Evolutionary conservation across 495 filamentous ascomycete species (phyloP).

Genomic region (Lindgomyces ingoldianus): DNA sequence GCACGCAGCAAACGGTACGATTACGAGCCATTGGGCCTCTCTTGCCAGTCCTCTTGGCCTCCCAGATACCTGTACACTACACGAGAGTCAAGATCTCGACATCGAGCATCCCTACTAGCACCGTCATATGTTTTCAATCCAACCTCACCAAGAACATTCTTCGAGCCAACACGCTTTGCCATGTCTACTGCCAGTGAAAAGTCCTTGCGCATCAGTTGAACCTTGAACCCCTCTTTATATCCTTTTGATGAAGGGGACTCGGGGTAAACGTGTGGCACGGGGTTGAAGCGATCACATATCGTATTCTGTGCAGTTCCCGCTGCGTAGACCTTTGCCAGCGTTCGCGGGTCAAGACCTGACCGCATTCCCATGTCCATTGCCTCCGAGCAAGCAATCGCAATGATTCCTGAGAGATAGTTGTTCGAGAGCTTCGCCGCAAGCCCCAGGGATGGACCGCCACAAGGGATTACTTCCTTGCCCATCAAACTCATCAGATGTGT

Average conservation of each 20-base stretch:
- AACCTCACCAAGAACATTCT: conserved; percentile 46
- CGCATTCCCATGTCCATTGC: conserved; percentile 59
- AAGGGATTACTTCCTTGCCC: conserved; percentile 54
- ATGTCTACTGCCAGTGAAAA: conserved; percentile 53
- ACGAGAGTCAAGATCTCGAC: conserved; percentile 53
- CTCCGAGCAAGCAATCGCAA: conserved; percentile 56
- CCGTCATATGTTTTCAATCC: conserved; percentile 53
- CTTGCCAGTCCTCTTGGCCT: conserved; percentile 52
- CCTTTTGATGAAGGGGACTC: conserved; percentile 52
- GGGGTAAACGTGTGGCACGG: conserved; percentile 54
- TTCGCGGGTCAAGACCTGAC: conserved; percentile 52
- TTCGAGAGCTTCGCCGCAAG: conserved; percentile 59
- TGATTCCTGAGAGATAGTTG: conserved; percentile 57
- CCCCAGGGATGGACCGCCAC: conserved; percentile 53
- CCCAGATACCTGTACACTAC: conserved; percentile 57
- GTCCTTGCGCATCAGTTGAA: conserved; percentile 59
- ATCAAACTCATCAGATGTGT: conserved; percentile 47
- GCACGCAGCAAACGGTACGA: neutral
- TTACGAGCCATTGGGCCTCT: conserved; percentile 26
- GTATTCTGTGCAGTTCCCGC: conserved; percentile 55
- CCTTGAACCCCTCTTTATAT: conserved; percentile 55
- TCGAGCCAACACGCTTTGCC: conserved; percentile 50
- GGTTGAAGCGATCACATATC: conserved; percentile 54
- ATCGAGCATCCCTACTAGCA: conserved; percentile 50
- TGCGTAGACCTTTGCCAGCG: conserved; percentile 52